Conservation (phyloP, 1,139 yeast species). For the Pichia sp. region DNA sequence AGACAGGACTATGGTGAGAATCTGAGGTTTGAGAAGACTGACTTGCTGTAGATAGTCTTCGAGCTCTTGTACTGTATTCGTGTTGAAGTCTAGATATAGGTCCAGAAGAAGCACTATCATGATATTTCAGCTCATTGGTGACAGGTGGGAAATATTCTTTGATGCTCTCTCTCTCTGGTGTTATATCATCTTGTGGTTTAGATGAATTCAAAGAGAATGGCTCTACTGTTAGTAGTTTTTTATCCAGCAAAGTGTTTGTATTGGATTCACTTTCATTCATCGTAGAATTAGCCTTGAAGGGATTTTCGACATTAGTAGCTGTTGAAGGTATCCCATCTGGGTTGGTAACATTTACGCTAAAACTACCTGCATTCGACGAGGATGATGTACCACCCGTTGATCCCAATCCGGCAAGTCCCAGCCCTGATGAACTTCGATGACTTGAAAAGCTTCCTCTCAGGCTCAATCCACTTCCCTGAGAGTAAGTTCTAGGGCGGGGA, state of each 20-base stretch:
- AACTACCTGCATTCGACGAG: constrained; percentile 16
- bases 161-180: background rate
- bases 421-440: constrained; percentile 6
- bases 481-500: constrained; percentile 13
- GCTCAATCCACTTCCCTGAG: constrained; percentile 30
- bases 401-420: constrained; percentile 2
- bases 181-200: background rate
- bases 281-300: constrained; percentile 28
- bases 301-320: constrained; percentile 31
- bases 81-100: constrained; percentile 15
- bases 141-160: constrained; percentile 8
- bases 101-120: constrained; percentile 4
- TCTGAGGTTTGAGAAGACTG: constrained; percentile 38
- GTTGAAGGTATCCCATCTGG: background rate
- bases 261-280: background rate
- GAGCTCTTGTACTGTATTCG: constrained; percentile 19
- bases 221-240: constrained; percentile 29
- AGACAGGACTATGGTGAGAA: background rate
- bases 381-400: constrained; percentile 12
- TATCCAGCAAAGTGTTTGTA: background rate
- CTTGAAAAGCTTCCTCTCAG: constrained; percentile 12
- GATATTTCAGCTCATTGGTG: background rate
- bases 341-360: constrained; percentile 1
- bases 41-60: constrained; percentile 32
- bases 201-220: constrained; percentile 49